Conservation (phyloP, 768 basidiomycete genomes). For the Lentinus brumalis region DNA sequence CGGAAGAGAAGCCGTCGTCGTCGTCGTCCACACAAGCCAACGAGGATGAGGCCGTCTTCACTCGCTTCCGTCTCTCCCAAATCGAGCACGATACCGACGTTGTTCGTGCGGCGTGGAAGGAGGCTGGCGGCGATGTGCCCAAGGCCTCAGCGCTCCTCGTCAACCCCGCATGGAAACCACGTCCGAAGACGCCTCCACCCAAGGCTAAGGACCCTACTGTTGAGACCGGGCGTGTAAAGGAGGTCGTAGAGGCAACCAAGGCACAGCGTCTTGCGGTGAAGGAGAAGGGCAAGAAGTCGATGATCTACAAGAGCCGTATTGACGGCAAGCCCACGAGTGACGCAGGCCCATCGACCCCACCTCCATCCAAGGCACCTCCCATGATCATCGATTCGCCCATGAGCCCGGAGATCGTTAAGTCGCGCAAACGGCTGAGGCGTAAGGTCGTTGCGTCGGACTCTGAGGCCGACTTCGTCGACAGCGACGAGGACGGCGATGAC, state of each 20-base stretch:
- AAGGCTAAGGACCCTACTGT: conserved; percentile 22
- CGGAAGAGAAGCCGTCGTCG: conserved; percentile 8
- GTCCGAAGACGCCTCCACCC: conserved; percentile 22
- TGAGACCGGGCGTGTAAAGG: conserved; percentile 62
- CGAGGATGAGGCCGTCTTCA: conserved; percentile 41
- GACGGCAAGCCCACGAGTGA: conserved; percentile 29
- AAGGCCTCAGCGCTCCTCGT: conserved; percentile 60
- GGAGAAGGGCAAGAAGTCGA: conserved; percentile 81
- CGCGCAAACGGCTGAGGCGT: conserved; percentile 57
- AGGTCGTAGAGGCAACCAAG: conserved; percentile 72
- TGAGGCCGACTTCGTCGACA: conserved; percentile 55
- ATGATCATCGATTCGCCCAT: conserved; percentile 40
- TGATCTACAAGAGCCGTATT: conserved; percentile 73
- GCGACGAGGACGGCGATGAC: conserved; percentile 44
- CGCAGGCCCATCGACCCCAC: conserved; percentile 15
- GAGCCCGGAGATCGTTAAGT: conserved; percentile 43
- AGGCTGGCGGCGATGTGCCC: conserved; percentile 60
- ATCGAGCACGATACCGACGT: conserved; percentile 45
- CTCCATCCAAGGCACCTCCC: conserved; percentile 37
- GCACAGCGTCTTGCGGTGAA: conserved; percentile 64
- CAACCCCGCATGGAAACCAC: conserved; percentile 56
- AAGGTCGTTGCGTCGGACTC: conserved; percentile 69
- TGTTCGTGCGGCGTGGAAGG: conserved; percentile 68
- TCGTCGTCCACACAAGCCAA: conserved; percentile 19
- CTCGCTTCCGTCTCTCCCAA: conserved; percentile 64